Percentiles rank a stretch among this genome's conserved stretches.
These are phyloP conservation scores for Citrus inodora DNA, from an alignment of 345 rosid species.

Conservation along the genomic window DNA sequence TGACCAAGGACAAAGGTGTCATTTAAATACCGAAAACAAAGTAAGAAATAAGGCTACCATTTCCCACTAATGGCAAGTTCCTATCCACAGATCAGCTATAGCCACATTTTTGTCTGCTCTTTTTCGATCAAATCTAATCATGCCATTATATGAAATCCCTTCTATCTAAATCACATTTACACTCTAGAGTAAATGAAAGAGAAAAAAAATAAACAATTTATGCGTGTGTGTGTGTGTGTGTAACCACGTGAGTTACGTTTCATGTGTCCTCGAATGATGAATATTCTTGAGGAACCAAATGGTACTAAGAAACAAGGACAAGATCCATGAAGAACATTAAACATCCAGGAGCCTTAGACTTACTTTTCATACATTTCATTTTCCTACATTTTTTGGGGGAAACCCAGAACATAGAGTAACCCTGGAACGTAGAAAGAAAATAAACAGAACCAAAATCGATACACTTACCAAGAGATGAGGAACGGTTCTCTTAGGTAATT, in stretches of 20 bases:
- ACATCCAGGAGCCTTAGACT: background rate
- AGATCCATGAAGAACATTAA: background rate
- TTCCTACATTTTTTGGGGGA: constrained; percentile 12
- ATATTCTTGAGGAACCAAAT: background rate
- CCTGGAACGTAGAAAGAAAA: background rate
- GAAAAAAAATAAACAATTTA: background rate
- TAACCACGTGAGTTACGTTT: background rate
- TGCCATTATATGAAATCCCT: background rate
- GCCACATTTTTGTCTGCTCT: background rate
- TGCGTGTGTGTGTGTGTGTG: no score
- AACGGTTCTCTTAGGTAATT: constrained; percentile 66
- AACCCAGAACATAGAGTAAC: background rate
- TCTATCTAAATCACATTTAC: background rate
- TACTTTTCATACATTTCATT: background rate
- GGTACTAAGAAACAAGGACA: background rate
- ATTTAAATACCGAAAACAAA: background rate
- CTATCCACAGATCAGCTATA: constrained; percentile 1
- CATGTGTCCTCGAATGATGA: background rate
- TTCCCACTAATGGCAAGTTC: background rate
- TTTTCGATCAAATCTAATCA: background rate
- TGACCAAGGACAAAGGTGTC: background rate
- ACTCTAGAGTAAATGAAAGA: background rate
- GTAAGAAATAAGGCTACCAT: background rate
- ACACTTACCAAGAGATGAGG: constrained; percentile 54
- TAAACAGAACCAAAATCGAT: background rate